Evolutionary conservation across 2,329 filamentous ascomycete species (phyloP), one percentile per base, ranked within the genome.

Genomic region (Sclerotinia minor): DNA sequence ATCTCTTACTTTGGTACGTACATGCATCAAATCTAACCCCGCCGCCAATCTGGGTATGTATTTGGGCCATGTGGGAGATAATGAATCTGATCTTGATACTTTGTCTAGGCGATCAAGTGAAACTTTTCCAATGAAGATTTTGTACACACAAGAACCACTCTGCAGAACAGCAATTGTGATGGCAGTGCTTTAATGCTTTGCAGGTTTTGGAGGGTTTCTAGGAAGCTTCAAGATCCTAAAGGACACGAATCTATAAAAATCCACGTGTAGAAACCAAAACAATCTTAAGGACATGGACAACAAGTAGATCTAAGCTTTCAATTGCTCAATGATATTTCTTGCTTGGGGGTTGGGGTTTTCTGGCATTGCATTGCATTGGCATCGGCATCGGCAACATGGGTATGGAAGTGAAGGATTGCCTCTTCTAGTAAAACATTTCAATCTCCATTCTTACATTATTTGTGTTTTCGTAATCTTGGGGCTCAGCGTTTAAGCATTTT

Each of bases 111-210:
- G 55, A 60, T 24, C 47, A 32, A 52, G 64, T 60, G 64, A 47
- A 67, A 44, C 44, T 15, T 35, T 61, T 64, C 29, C 5, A 49
- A 11, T 29, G 41, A 53, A 24, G 35, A 67, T 45, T 52, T 3
- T 53, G 47, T 41, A 38, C 38, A 61, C 49, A 47, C 65, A 67
- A 63, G 55, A 67, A 49, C 57, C 65, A 67, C 7, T 38, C 15
- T 15, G 45, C 15, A 53, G 54, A 61, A 29, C n/a, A n/a, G n/a
- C n/a, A 35, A 13, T 26, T 66, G 64, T 45, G 44, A 57, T 57
- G 50, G 63, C 63, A 32, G 49, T 64, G 61, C 55, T 32, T 11
- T 5, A 24, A 57, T 57, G 11, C 44, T 47, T 47, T n/a, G 5
- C 44, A 53, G 17, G n/a, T 24, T 52, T 17, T 13, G 29, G 17